These are phyloP conservation scores for Avena insularis DNA, from an alignment of 176 grass and related monocot genomes.

Conservation along the genomic window DNA sequence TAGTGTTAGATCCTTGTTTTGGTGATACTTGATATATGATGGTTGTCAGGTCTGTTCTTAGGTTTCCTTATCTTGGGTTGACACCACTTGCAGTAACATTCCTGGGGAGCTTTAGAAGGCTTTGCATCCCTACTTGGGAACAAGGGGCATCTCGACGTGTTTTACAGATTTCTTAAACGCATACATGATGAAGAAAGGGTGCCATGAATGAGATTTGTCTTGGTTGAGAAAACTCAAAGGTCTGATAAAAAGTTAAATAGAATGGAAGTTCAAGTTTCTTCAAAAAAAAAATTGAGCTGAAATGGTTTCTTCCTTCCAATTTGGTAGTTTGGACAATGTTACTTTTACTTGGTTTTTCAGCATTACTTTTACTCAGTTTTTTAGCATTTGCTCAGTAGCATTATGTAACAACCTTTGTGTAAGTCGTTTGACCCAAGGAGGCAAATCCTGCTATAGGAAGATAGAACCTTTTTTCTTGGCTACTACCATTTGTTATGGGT, in stretches of 20 bases:
- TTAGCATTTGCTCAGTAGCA: not conserved
- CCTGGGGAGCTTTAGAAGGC: constrained; percentile 42
- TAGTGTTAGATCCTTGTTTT: not conserved
- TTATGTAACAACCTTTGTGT: not conserved
- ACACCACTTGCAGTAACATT: constrained; percentile 39
- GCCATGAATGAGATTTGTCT: constrained; percentile 50
- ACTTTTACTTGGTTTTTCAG: not conserved
- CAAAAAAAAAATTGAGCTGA: too few species aligned
- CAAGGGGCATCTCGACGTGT: constrained; percentile 38
- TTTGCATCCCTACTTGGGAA: constrained; percentile 42
- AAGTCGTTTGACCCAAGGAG: not conserved
- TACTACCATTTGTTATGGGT: not conserved
- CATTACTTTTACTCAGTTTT: not conserved
- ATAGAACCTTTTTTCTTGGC: too few species aligned
- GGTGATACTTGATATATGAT: not conserved
- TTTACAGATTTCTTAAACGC: constrained; percentile 47
- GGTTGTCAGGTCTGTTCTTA: not conserved
- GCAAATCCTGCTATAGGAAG: not conserved
- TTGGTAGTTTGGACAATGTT: not conserved
- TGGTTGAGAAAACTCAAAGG: constrained; percentile 55
- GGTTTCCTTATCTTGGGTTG: constrained; percentile 22
- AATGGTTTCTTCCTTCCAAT: not conserved
- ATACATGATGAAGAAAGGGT: constrained; percentile 57
- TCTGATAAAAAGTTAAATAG: constrained; percentile 38
- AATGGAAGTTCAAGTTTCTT: not conserved